Evolutionary conservation across 495 filamentous ascomycete genomes (phyloP), one percentile per base, ranked within the genome.

Genomic region (Annulohypoxylon moriforme): DNA sequence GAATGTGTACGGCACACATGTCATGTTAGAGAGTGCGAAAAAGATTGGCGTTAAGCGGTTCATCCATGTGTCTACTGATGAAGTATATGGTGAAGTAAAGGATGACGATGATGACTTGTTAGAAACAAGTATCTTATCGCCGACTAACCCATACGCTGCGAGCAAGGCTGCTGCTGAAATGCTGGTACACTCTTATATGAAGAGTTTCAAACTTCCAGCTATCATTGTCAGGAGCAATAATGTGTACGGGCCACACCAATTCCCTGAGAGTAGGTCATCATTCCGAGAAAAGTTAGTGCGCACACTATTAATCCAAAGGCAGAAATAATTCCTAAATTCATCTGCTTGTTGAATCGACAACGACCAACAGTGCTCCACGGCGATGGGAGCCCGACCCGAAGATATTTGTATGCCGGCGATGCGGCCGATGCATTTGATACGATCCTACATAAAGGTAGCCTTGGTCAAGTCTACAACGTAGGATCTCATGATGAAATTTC

Each of bases 291-390:
- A 16, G 25, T 55, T 8, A 33, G 27, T 42, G 9, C 44, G 38
- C 13, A 56, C 34, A 42, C n/a, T 53, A 29, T 29, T 60, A 53
- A 60, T 65, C 58, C 47, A 6, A 13, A 31, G 22, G 4, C 72
- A 92, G 90, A 93, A 79, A 89, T 93, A 64, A 93, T 93, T 40
- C 91, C 91, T 24, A 91, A 91, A 73, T 94, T 94, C 78, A 85
- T 83, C 49, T 88, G 84, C 71, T 81, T 92, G 10, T 82, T 93
- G n/a, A 79, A 85, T 60, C 84, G 88, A 1, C 67, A 76, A 13
- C 80, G 85, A 49, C 86, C 87, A 11, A 85, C 92, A 0, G 84
- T 90, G 29, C 78, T 94, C 22, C 91, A 94, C 74, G 91, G 91
- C 34, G 87, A 90, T 73, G 91, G 91, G 55, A 85, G 82, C 4